Percentiles rank a stretch among this genome's conserved stretches.
phyloP scores from a whole-genome alignment of 2,329 filamentous ascomycete genomes.

The Microcyclospora tardicrescens region DNA sequence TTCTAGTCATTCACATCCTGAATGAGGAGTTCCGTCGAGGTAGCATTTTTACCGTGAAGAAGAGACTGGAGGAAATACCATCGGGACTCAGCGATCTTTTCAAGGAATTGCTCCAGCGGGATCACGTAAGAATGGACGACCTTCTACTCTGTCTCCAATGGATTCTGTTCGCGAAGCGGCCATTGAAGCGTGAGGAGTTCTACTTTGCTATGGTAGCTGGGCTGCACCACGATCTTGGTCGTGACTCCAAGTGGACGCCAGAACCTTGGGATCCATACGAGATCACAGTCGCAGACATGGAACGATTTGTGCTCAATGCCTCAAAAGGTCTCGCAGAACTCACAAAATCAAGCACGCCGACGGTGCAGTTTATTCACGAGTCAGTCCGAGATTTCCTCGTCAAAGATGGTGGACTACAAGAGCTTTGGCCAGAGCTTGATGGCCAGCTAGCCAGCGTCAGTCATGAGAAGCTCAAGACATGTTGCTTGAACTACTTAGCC shows the following conservation, averaged over 20 bases:
- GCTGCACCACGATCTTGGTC: slow-evolving; percentile 6
- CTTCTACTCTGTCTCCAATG: slow-evolving; percentile 39
- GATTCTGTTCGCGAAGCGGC: slow-evolving; percentile 38
- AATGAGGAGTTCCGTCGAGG: slow-evolving; percentile 29
- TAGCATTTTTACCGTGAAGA: slow-evolving; percentile 17
- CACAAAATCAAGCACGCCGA: not conserved
- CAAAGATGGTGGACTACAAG: not conserved
- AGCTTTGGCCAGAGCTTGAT: not conserved
- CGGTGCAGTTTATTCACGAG: not conserved
- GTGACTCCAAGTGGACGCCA: not conserved
- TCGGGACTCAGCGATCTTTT: slow-evolving; percentile 37
- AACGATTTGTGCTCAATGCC: not conserved
- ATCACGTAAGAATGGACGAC: slow-evolving; percentile 29
- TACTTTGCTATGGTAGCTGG: slow-evolving; percentile 31
- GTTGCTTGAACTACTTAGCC: not conserved
- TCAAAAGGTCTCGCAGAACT: not conserved
- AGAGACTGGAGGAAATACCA: slow-evolving; percentile 29
- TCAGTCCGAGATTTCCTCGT: not conserved
- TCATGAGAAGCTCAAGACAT: not conserved
- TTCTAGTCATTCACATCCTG: slow-evolving; percentile 33
- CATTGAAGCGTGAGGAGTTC: slow-evolving; percentile 33
- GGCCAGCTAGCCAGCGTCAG: not conserved
- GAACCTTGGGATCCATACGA: not conserved
- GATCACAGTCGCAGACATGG: not conserved
- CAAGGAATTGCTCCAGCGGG: slow-evolving; percentile 36